Conservation (phyloP, 768 basidiomycete genomes). For the Lyophyllum atratum region DNA sequence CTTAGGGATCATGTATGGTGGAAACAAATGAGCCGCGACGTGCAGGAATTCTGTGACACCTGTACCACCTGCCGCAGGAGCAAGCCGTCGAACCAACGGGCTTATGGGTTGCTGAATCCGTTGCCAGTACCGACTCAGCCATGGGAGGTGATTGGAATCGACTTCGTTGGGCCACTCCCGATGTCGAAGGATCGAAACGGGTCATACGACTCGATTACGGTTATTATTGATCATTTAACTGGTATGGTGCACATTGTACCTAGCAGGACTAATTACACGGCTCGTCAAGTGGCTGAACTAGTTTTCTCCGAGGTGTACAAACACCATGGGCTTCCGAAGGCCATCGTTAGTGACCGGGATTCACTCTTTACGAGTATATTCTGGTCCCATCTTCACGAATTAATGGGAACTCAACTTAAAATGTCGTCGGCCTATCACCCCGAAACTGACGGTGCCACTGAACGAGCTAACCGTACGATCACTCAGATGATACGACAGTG, state of each 20-base stretch:
- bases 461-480: constrained; percentile 30
- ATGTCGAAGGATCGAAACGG: constrained; percentile 13
- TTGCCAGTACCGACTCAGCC: constrained; percentile 6
- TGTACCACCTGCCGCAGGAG: constrained; percentile 11
- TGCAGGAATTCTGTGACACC: constrained; percentile 25
- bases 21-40: constrained; percentile 23
- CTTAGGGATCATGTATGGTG: constrained; percentile 36
- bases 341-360: constrained; percentile 24
- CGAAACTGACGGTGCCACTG: constrained; percentile 26
- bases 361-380: constrained; percentile 12
- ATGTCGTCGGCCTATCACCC: constrained; percentile 29
- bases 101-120: constrained; percentile 21
- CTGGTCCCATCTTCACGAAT: constrained; percentile 17
- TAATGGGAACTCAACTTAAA: constrained; percentile 17
- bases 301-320: constrained; percentile 25
- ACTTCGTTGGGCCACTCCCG: constrained; percentile 21
- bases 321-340: constrained; percentile 28
- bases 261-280: constrained; percentile 12
- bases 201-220: constrained; percentile 22
- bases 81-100: constrained; percentile 19
- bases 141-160: constrained; percentile 15
- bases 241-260: constrained; percentile 21
- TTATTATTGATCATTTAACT: constrained; percentile 20
- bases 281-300: constrained; percentile 19
- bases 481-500: constrained; percentile 29